Conservation (phyloP, 169 alveolate genomes). For the Plasmodium sp. region DNA sequence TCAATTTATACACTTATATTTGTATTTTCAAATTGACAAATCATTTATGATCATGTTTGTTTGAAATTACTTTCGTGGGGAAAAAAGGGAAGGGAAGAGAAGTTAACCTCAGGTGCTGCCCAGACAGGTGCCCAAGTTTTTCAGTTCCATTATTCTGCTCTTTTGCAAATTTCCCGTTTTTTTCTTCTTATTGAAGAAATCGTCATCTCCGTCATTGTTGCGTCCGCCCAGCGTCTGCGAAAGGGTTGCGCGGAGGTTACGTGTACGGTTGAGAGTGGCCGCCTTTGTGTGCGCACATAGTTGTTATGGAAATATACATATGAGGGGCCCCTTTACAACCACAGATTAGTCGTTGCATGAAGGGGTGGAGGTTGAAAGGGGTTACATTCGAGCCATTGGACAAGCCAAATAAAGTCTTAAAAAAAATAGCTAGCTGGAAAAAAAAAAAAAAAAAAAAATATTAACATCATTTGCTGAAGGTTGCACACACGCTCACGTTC, state of each 20-base stretch:
- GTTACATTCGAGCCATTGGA: conserved; percentile 20
- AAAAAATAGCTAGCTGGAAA: conserved; percentile 55
- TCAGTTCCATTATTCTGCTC: conserved; percentile 63
- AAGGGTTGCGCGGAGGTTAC: not conserved
- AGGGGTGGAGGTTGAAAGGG: not conserved
- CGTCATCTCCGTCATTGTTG: conserved; percentile 13
- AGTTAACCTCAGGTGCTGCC: conserved; percentile 72
- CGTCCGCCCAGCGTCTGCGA: conserved; percentile 20
- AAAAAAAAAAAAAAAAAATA: conserved; percentile 30
- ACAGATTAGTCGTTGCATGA: not conserved
- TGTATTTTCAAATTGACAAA: conserved; percentile 73
- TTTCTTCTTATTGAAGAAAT: conserved; percentile 44
- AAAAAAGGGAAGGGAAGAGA: not conserved
- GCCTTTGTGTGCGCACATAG: not conserved
- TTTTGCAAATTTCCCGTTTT: conserved; percentile 29
- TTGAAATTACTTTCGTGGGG: not conserved
- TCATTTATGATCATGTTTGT: conserved; percentile 52
- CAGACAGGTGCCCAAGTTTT: conserved; percentile 67
- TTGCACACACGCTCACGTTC: not conserved
- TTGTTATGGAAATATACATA: not conserved
- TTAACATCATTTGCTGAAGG: not conserved
- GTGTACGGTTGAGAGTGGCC: not conserved
- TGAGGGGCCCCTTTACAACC: not conserved
- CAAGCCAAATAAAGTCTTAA: conserved; percentile 55
- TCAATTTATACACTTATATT: conserved; percentile 55